Evolutionary conservation across 768 basidiomycete genomes (phyloP), one percentile per base, ranked within the genome.

Genomic region (Serendipita sp.): DNA sequence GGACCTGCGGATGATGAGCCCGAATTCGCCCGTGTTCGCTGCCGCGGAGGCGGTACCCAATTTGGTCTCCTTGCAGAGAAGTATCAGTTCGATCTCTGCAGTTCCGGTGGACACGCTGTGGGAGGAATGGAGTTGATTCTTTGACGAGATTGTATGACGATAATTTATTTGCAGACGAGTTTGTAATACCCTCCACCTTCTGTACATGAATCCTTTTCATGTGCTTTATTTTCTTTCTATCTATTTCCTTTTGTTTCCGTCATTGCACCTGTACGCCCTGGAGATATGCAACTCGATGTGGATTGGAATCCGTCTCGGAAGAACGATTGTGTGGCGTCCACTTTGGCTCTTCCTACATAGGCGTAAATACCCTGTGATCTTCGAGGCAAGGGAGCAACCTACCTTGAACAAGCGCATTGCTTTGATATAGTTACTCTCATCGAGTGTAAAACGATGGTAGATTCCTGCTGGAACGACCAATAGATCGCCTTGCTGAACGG

Each of bases 401-500:
- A 83, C 90, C 81, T 92, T 82, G 82, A 94, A 96, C 61, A 96
- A 76, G 5, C 92, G 79, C 71, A 92, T 76, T 0, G 86, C 86
- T 67, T 83, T 82, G 73, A 93, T 84, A 34, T 75, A 74, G 72
- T 96, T 82, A 58, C 69, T 74, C 65, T 82, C 79, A 70, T 95
- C 91, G 16, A 96, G 81, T 0, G 90, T 94, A 76, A 96, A 97
- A 42, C 93, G 86, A 74, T 97, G 94, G 72, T 93, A 96, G 68
- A 94, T 91, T 0, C 91, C 92, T 17, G 89, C 81, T 0, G 94
- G 94, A 43, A 97, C 72, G 61, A 96, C 83, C 61, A 96, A 73
- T 53, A 97, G 79, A 70, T 96, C 94, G 1, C 91, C 90, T 3
- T 85, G 80, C 9, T 76, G 76, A 16, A 94, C 76, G 3, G 81